Percentiles rank a stretch among this genome's conserved stretches.
Conservation (phyloP, 2,329 filamentous ascomycete genomes). For the Cadophora sp. region DNA sequence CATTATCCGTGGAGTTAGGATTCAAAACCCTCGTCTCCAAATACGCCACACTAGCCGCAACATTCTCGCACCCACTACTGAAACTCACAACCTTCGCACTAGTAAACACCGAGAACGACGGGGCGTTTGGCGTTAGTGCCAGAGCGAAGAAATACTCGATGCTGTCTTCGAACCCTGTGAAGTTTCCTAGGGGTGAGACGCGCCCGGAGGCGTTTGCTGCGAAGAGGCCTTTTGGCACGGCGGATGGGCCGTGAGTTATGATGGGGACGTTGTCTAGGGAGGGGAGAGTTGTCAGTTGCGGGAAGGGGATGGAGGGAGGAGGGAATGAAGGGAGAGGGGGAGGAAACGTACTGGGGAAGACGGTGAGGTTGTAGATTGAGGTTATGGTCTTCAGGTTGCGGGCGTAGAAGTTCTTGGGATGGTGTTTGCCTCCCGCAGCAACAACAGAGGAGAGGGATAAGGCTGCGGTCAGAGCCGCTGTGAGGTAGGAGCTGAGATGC, state of each 20-base stretch:
- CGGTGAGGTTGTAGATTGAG: conserved; percentile 29
- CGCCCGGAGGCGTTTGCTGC: conserved; percentile 47
- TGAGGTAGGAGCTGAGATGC: conserved; percentile 12
- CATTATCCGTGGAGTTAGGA: conserved; percentile 42
- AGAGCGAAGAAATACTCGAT: conserved; percentile 54
- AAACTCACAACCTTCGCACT: conserved; percentile 45
- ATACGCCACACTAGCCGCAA: conserved; percentile 49
- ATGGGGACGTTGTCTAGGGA: conserved; percentile 35
- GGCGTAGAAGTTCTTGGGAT: conserved; percentile 21
- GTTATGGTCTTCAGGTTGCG: conserved; percentile 28
- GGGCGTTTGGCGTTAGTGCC: conserved; percentile 41
- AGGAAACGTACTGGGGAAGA: conserved; percentile 25
- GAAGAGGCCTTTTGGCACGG: conserved; percentile 50
- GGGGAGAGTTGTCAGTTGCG: neutral
- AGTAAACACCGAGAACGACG: conserved; percentile 43
- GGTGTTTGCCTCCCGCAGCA: neutral
- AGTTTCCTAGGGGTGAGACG: conserved; percentile 51
- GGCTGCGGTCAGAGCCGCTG: conserved; percentile 18
- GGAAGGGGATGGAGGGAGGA: neutral
- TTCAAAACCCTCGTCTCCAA: conserved; percentile 45
- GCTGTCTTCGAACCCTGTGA: conserved; percentile 49
- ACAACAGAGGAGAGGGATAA: conserved; percentile 14
- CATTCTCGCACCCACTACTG: conserved; percentile 45
- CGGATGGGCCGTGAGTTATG: conserved; percentile 44
- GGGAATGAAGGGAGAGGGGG: neutral